A percentile compares a stretch with the other conserved stretches of the same genome.
Evolutionary conservation across 2,329 filamentous ascomycete species (phyloP).

Genomic region (Stagonosporopsis vannaccii): DNA sequence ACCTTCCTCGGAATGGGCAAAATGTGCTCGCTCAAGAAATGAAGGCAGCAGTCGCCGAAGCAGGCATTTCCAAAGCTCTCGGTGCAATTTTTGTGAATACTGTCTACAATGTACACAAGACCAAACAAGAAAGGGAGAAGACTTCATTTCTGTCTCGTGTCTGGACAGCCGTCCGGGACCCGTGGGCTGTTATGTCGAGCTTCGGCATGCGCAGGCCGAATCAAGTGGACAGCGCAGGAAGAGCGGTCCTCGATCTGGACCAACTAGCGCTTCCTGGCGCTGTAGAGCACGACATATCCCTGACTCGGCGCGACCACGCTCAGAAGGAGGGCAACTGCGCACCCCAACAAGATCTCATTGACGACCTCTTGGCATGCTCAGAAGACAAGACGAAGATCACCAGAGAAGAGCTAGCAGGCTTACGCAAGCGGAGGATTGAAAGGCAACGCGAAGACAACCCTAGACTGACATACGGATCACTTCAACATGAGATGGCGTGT

Average conservation of each 20-base stretch:
- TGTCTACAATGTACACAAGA: constrained; percentile 13
- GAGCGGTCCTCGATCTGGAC: constrained; percentile 12
- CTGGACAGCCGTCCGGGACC: constrained; percentile 3
- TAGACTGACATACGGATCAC: constrained; percentile 8
- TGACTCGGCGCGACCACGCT: constrained; percentile 14
- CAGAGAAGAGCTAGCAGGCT: not conserved
- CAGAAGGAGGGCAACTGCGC: constrained; percentile 16
- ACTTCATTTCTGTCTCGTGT: not conserved
- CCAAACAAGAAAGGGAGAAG: not conserved
- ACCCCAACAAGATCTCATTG: constrained; percentile 4
- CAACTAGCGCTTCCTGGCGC: constrained; percentile 14
- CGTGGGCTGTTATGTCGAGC: constrained; percentile 8
- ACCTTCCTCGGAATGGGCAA: constrained; percentile 39
- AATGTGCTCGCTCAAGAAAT: constrained; percentile 12
- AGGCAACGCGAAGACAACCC: constrained; percentile 12
- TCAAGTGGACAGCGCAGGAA: constrained; percentile 4
- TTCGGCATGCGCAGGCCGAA: constrained; percentile 11
- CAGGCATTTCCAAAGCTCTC: constrained; percentile 8
- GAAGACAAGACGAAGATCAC: constrained; percentile 6
- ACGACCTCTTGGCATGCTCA: constrained; percentile 4
- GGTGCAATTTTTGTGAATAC: constrained; percentile 9
- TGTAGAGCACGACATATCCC: constrained; percentile 17
- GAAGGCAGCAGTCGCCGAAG: constrained; percentile 8
- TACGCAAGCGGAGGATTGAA: constrained; percentile 13
- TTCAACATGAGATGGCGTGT: constrained; percentile 15